These are phyloP conservation scores for Botryotinia convoluta DNA, from an alignment of 2,329 filamentous ascomycete genomes.

Conservation along the genomic window DNA sequence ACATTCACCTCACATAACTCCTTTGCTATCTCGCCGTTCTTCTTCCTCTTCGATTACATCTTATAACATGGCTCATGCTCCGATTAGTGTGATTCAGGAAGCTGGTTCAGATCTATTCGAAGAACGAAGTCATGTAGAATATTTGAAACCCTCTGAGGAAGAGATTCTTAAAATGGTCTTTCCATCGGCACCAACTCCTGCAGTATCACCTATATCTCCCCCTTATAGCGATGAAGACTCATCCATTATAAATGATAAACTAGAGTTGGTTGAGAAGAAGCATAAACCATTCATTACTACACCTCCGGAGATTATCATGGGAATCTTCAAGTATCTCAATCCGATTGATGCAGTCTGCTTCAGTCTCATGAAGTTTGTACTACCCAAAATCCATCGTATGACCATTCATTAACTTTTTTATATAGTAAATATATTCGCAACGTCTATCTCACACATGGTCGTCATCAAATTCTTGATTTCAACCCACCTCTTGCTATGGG, in stretches of 20 bases:
- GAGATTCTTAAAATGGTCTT: neutral
- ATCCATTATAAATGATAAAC: neutral
- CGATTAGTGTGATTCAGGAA: slow-evolving; percentile 4
- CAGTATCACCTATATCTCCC: neutral
- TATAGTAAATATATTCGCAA: slow-evolving; percentile 27
- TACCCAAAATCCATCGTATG: neutral
- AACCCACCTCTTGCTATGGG: slow-evolving; percentile 24
- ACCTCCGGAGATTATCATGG: slow-evolving; percentile 26
- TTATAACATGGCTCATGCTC: neutral
- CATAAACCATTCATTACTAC: slow-evolving; percentile 18
- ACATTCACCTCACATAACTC: neutral
- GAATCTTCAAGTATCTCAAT: slow-evolving; percentile 27
- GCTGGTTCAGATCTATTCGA: neutral
- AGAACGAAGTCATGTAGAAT: neutral
- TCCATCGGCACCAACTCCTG: neutral
- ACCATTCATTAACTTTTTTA: neutral
- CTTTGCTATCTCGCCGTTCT: neutral
- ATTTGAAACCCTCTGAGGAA: slow-evolving; percentile 9
- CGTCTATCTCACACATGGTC: slow-evolving; percentile 20
- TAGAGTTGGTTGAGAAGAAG: neutral
- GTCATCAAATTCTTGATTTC: neutral
- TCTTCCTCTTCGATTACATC: neutral
- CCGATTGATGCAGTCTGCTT: slow-evolving; percentile 29
- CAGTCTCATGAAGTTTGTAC: slow-evolving; percentile 27
- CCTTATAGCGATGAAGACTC: neutral